A percentile compares a stretch with the other conserved stretches of the same genome.
Evolutionary conservation across 2,329 filamentous ascomycete species (phyloP).

Genomic region (Fusarium sp.): DNA sequence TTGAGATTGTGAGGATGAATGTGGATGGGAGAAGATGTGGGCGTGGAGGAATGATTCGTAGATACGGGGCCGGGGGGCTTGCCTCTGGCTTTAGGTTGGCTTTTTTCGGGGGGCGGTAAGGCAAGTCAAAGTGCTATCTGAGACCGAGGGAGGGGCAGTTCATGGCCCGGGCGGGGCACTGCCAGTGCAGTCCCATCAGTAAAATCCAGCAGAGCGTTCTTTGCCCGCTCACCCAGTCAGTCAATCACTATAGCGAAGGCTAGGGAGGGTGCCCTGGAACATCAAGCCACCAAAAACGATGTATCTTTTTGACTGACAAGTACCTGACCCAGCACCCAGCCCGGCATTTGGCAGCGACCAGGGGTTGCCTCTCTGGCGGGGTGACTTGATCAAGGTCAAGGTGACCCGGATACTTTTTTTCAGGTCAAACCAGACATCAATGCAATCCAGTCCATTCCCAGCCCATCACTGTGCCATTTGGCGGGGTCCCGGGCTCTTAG

Average conservation of each 20-base stretch:
- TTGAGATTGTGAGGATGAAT: slow-evolving; percentile 30
- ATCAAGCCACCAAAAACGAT: background rate
- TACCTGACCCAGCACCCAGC: slow-evolving; percentile 23
- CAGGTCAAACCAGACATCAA: background rate
- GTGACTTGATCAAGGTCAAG: slow-evolving; percentile 5
- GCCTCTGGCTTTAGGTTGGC: background rate
- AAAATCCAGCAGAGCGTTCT: background rate
- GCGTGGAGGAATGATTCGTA: slow-evolving; percentile 49
- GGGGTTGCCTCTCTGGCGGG: slow-evolving; percentile 19
- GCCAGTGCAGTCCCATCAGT: slow-evolving; percentile 10
- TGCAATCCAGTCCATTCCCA: slow-evolving; percentile 26
- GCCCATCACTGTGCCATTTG: slow-evolving; percentile 23
- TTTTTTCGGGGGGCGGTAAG: slow-evolving; percentile 23
- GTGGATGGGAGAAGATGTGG: slow-evolving; percentile 37
- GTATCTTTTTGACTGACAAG: slow-evolving; percentile 33
- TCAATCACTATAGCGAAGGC: slow-evolving; percentile 5
- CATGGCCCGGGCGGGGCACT: slow-evolving; percentile 29
- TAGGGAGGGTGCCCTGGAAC: slow-evolving; percentile 8
- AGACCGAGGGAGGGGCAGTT: slow-evolving; percentile 18
- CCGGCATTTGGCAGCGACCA: slow-evolving; percentile 20
- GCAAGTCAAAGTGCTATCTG: slow-evolving; percentile 28
- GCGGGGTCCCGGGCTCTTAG: slow-evolving; percentile 33
- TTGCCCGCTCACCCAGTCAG: background rate
- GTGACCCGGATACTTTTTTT: slow-evolving; percentile 4
- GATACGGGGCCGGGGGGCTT: slow-evolving; percentile 28